phyloP scores from a whole-genome alignment of 1,139 yeast genomes.

The Blastobotrys indianensis region DNA sequence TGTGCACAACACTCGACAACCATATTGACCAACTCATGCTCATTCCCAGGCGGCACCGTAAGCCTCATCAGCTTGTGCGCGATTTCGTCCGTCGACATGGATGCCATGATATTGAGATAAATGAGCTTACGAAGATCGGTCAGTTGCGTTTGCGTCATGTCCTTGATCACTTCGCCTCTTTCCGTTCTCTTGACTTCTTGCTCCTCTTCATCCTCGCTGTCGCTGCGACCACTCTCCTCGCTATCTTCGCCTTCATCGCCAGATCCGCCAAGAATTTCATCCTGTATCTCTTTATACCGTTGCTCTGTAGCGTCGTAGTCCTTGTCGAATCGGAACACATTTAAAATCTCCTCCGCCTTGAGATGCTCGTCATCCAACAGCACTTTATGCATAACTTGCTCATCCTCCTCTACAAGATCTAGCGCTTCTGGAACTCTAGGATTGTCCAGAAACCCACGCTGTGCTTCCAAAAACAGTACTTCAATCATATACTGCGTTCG shows the following conservation, averaged over 20 bases:
- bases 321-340: slow-evolving; percentile 49
- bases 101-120: slow-evolving; percentile 82
- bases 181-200: slow-evolving; percentile 18
- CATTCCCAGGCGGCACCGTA: slow-evolving; percentile 28
- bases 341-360: slow-evolving; percentile 44
- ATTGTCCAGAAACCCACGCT: slow-evolving; percentile 42
- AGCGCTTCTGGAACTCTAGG: slow-evolving; percentile 42
- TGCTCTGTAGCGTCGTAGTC: slow-evolving; percentile 49
- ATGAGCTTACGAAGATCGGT: slow-evolving; percentile 65
- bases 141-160: slow-evolving; percentile 63
- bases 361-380: slow-evolving; percentile 47
- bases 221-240: slow-evolving; percentile 15
- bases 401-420: slow-evolving; percentile 63
- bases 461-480: slow-evolving; percentile 46
- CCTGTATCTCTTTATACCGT: slow-evolving; percentile 37
- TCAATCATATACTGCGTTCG: slow-evolving; percentile 48
- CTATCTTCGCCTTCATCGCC: slow-evolving; percentile 21
- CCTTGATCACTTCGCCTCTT: slow-evolving; percentile 38
- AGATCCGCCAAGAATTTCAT: slow-evolving; percentile 42
- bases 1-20: slow-evolving; percentile 79
- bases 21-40: slow-evolving; percentile 58
- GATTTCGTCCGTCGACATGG: slow-evolving; percentile 90
- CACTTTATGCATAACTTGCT: slow-evolving; percentile 53
- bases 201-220: slow-evolving; percentile 26
- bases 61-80: slow-evolving; percentile 69